Evolutionary conservation across 345 rosid genomes (phyloP), one percentile per base, ranked within the genome.

Genomic region (Murraya koenigii): DNA sequence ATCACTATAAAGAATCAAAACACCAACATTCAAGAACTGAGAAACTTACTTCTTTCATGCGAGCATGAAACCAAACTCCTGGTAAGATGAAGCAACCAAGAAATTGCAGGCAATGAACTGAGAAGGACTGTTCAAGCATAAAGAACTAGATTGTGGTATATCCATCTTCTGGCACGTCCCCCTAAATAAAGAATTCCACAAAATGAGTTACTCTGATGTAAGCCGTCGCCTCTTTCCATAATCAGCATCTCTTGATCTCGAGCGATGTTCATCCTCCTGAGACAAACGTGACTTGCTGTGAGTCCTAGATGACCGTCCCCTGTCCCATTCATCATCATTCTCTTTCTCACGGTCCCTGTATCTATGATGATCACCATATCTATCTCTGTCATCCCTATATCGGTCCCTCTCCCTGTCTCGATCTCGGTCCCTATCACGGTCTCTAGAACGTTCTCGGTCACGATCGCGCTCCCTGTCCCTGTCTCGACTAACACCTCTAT

Each of bases 141-240:
- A 44, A 44, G 49, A 44, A 44, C 49, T 11, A 14, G 4, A 44
- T 44, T 44, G 49, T 14, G 19, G 74, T 69, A 44, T 71, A 33
- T 36, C 11, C 26, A 33, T 66, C 62, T 67, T 47, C 63, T 66
- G 22, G 3, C 64, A 26, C 22, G 8, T 56, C 36, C 54, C 22
- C 10, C 20, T 1, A 54, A 23, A 52, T 4, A n/a, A 68, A 19
- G 7, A 70, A 44, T n/a, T 71, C 20, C 72, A 69, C 33, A 19
- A 55, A 36, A 44, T 47, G 28, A 55, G 66, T 82, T 79, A 92
- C 73, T 92, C 94, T 3, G 89, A 83, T 7, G 89, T 82, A 70
- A 88, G 91, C 68, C 93, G 86, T 55, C 97, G 87, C 80, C 97
- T 90, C 86, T 92, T 92, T 65, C 92, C 93, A 89, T 90, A 91